These are phyloP conservation scores for Dichomitus squalens DNA, from an alignment of 1,284 basidiomycete species.

Conservation along the genomic window DNA sequence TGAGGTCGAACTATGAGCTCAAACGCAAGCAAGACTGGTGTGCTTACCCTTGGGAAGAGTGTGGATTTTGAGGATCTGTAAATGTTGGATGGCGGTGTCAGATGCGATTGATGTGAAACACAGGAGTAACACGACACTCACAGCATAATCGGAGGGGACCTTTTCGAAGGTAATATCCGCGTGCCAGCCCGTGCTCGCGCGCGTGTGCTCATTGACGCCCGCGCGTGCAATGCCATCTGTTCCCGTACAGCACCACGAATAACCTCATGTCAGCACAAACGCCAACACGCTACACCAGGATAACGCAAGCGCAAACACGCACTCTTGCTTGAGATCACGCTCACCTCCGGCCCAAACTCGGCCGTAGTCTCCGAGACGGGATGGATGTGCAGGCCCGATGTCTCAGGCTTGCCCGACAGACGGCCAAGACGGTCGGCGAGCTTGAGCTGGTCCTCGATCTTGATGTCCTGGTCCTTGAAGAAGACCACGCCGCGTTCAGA, in stretches of 20 bases:
- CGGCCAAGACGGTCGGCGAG: slow-evolving; percentile 54
- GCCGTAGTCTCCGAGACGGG: slow-evolving; percentile 58
- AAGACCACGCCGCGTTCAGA: slow-evolving; percentile 76
- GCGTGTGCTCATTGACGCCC: slow-evolving; percentile 31
- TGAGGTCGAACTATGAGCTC: not conserved
- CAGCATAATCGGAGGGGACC: slow-evolving; percentile 65
- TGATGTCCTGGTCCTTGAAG: slow-evolving; percentile 60
- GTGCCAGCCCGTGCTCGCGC: slow-evolving; percentile 51
- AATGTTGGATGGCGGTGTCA: not conserved
- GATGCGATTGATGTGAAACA: not conserved
- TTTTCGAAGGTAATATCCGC: slow-evolving; percentile 74
- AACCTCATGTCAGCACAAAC: not conserved
- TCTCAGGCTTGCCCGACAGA: slow-evolving; percentile 57
- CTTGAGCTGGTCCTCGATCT: slow-evolving; percentile 45
- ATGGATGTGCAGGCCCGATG: slow-evolving; percentile 63
- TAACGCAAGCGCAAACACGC: not conserved
- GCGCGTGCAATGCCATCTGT: slow-evolving; percentile 43
- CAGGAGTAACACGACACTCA: not conserved
- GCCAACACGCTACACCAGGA: not conserved
- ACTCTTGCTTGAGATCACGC: slow-evolving; percentile 46
- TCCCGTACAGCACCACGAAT: too few relatives aligned
- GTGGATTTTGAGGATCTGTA: slow-evolving; percentile 55
- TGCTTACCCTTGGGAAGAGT: slow-evolving; percentile 44
- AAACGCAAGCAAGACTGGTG: not conserved
- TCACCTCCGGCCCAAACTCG: slow-evolving; percentile 51